Evolutionary conservation across 164 flowering plant genomes (phyloP).

Genomic region (Piper longum): DNA sequence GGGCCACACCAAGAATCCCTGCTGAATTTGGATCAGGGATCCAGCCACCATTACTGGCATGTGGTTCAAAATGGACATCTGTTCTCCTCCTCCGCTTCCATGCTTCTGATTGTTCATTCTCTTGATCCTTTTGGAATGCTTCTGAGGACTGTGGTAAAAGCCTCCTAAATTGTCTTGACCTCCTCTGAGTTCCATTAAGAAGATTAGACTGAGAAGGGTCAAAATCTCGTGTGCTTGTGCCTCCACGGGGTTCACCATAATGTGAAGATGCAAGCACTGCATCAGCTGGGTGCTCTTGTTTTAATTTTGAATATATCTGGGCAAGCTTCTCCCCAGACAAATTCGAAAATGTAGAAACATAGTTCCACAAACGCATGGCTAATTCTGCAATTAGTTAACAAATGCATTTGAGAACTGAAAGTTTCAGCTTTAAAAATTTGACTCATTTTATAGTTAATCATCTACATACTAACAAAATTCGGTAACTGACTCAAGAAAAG

Average conservation of each 20-base stretch:
- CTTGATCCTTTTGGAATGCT: conserved; percentile 32
- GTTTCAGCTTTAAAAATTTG: background rate
- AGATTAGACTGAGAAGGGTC: conserved; percentile 18
- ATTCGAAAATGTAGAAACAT: conserved; percentile 66
- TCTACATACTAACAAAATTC: background rate
- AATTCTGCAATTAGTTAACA: conserved; percentile 40
- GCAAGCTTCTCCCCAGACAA: conserved; percentile 71
- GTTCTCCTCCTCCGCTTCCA: conserved; percentile 79
- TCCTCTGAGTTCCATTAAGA: conserved; percentile 20
- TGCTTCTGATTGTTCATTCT: conserved; percentile 57
- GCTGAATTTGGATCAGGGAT: conserved; percentile 40
- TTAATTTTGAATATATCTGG: conserved; percentile 86
- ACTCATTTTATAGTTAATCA: no score
- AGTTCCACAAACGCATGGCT: conserved; percentile 78
- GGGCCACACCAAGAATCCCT: conserved; percentile 89
- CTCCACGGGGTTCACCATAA: conserved; percentile 33
- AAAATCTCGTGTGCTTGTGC: conserved; percentile 23
- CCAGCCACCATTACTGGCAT: conserved; percentile 27
- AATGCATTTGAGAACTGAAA: background rate
- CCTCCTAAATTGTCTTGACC: conserved; percentile 26
- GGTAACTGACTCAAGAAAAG: background rate
- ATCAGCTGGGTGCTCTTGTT: conserved; percentile 58
- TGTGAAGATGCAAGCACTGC: conserved; percentile 65
- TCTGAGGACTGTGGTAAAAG: conserved; percentile 17
- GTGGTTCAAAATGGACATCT: conserved; percentile 27